Conservation (phyloP, 306 rosid genomes). For the Malus sieversii region DNA sequence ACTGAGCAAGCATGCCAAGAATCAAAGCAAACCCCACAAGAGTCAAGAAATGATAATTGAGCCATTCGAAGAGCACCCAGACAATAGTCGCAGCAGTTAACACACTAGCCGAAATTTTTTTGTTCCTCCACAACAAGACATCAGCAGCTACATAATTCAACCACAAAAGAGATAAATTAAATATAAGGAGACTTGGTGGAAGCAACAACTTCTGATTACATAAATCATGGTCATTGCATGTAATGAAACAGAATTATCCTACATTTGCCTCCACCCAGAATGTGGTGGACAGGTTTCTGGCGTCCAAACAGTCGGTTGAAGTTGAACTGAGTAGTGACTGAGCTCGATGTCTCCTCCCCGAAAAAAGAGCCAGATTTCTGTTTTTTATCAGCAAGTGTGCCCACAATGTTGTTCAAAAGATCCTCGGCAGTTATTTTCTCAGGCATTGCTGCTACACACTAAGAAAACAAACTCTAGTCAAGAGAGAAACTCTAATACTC, state of each 20-base stretch:
- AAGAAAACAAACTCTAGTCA: conserved; percentile 2
- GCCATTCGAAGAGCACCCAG: conserved; percentile 96
- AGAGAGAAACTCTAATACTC: neutral
- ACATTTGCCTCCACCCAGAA: conserved; percentile 96
- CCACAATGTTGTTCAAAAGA: conserved; percentile 42
- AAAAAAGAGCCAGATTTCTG: conserved; percentile 41
- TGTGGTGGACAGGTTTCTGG: conserved; percentile 64
- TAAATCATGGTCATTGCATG: neutral
- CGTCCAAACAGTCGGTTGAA: conserved; percentile 73
- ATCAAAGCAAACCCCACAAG: conserved; percentile 50
- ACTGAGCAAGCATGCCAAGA: conserved; percentile 72
- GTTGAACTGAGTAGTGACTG: conserved; percentile 42
- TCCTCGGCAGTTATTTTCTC: conserved; percentile 55
- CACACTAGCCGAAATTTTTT: conserved; percentile 81
- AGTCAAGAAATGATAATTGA: conserved; percentile 67
- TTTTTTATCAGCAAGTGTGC: conserved; percentile 45
- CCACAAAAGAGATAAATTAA: neutral
- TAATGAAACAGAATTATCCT: neutral
- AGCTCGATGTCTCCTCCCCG: conserved; percentile 47
- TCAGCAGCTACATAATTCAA: conserved; percentile 69
- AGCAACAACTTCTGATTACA: conserved; percentile 1
- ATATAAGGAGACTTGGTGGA: neutral
- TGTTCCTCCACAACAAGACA: conserved; percentile 94
- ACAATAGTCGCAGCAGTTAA: conserved; percentile 57
- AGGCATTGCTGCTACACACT: conserved; percentile 52